A percentile compares a stretch with the other conserved stretches of the same genome.
Evolutionary conservation across 2,329 filamentous ascomycete species (phyloP).

Genomic region (Aspergillus vadensis): DNA sequence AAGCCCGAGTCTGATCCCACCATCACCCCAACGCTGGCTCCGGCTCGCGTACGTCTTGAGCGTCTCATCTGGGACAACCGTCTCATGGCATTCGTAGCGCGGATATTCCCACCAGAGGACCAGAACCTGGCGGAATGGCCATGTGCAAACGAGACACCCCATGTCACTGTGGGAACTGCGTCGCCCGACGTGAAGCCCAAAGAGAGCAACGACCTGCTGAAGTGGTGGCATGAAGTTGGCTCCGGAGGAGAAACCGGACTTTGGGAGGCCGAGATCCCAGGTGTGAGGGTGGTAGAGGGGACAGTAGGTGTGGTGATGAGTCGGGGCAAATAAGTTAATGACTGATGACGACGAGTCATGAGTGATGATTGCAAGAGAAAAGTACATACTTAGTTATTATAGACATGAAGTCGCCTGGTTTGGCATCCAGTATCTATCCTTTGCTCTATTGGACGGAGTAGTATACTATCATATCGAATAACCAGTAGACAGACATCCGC

Average conservation of each 20-base stretch:
- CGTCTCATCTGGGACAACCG: slow-evolving; percentile 78
- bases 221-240: slow-evolving; percentile 69
- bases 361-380: slow-evolving; percentile 11
- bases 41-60: slow-evolving; percentile 57
- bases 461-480: too few species aligned
- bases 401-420: background rate
- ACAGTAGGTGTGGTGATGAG: slow-evolving; percentile 55
- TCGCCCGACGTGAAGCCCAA: slow-evolving; percentile 77
- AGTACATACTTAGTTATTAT: background rate
- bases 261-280: slow-evolving; percentile 56
- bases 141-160: slow-evolving; percentile 76
- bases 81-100: slow-evolving; percentile 88
- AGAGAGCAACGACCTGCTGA: slow-evolving; percentile 86
- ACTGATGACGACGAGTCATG: background rate
- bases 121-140: slow-evolving; percentile 59
- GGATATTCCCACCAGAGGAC: slow-evolving; percentile 53
- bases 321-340: slow-evolving; percentile 17
- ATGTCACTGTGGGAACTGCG: slow-evolving; percentile 87
- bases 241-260: slow-evolving; percentile 55
- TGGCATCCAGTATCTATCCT: too few species aligned
- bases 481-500: slow-evolving; percentile 12
- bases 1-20: slow-evolving; percentile 28
- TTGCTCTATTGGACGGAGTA: too few species aligned
- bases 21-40: slow-evolving; percentile 36
- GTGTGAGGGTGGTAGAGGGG: slow-evolving; percentile 59